Evolutionary conservation across 768 basidiomycete genomes (phyloP), one percentile per base, ranked within the genome.

Genomic region (Boletus barrowsii): DNA sequence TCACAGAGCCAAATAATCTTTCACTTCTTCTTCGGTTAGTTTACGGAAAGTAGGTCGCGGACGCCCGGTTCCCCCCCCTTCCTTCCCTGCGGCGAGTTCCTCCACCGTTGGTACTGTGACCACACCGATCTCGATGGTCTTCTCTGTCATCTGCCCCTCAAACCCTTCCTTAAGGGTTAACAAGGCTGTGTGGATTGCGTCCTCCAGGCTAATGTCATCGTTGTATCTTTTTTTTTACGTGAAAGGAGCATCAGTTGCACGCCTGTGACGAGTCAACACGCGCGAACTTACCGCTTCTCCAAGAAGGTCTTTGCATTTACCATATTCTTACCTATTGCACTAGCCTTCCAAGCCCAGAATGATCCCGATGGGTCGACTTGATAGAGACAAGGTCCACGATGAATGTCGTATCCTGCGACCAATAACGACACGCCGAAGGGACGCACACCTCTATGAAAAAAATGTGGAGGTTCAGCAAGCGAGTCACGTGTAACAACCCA

Each of bases 331-430:
- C 97, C 97, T 63, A 98, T 99, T 11, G 97, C 97, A 68, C 93
- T 96, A 9, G 97, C 97, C 71, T 99, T 99, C 97, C 97, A 99
- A 30, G 97, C 96, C 97, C 97, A 99, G 76, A 92, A 99, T 32
- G 93, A 93, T 51, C 97, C 97, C 36, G 94, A 97, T 39, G 97
- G 97, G 75, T 99, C 97, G 41, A 99, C 95, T 72, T 99, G 97
- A 75, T 97, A 98, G 61, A 99, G 79, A n/a, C 86, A 88, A 59
- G 94, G 93, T 22, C 97, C 97, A n/a, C 93, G 87, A 68, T 88
- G 87, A 63, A 79, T 78, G 70, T 99, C 97, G 88, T 90, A 99
- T 42, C 97, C 97, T 18, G 96, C 96, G 36, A 99, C 94, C 47
- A 99, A 80, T 53, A 99, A 77, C 42, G 95, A 98, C 51, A 99